Evolutionary conservation across 2,329 filamentous ascomycete species (phyloP), one percentile per base, ranked within the genome.

Genomic region (Diaporthe ilicicola): DNA sequence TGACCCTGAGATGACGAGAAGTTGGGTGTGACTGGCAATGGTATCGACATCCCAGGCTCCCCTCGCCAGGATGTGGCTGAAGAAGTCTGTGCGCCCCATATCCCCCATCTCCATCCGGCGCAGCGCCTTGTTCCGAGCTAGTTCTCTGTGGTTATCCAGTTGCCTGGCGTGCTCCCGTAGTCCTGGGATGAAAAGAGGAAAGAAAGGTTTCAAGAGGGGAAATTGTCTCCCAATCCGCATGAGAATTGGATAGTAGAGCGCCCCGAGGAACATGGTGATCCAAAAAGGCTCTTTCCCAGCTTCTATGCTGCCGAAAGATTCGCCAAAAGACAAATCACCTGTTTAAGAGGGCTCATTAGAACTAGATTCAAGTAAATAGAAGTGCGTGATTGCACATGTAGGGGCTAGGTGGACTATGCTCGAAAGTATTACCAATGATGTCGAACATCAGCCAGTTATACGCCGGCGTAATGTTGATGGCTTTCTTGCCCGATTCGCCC

Each of bases 391-490:
- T 44, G n/a, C n/a, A 17, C 19, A 6, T 19, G 46, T 22, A 22
- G n/a, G n/a, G 29, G 29, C 19, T 34, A 3, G 42, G 39, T 22
- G 19, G 19, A 9, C 19, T 54, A 15, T 7, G 8, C 22, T 48
- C n/a, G 19, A 48, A 48, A 48, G 19, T 48, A 19, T 48, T 19
- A 34, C 82, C 82, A 51, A 82, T 78, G 34, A 82, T 76, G 73
- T 82, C 82, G 74, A 83, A 82, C 5, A 80, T 77, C 5, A 78
- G 67, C 74, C 77, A 81, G 54, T 79, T 79, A 77, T 78, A 81
- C 1, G 68, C 59, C 17, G 42, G n/a, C 9, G 61, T 74, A 9
- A 74, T 68, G 50, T 79, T 71, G 13, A 79, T 70, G 1, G 65
- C 24, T 46, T 76, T 76, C 12, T 44, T 53, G 1, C 73, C 74